Evolutionary conservation across 768 basidiomycete species (phyloP), one percentile per base, ranked within the genome.

Genomic region (Suillus spraguei): DNA sequence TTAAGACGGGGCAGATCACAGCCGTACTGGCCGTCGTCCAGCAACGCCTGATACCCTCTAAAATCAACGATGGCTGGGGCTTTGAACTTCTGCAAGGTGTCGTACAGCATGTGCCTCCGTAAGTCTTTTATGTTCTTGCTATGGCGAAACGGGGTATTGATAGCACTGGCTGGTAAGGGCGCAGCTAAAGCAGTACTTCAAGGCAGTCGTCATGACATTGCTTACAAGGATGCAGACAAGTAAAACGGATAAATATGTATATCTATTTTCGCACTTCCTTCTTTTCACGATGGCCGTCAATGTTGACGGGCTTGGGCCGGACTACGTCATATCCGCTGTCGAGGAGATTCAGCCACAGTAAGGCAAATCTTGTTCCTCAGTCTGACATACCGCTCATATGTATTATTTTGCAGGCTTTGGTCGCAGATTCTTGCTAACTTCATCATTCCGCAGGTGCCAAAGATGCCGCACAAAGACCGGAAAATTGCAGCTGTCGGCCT

Each of bases 231-330:
- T 99, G 80, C 95, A 96, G 68, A 83, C 86, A 24, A 92, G 85
- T 78, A 95, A 95, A 76, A 97, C 95, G 22, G 90, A 95, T 67
- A 91, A 88, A 74, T 98, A 89, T 73, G 87, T 88, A 9, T 92
- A 94, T 73, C 82, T 87, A 56, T 91, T 98, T 72, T 83, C 91
- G 5, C 82, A 85, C 69, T 97, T 97, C 77, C 72, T 96, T 65
- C 77, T 90, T 36, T 92, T 87, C 75, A 79, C 83, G 24, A 85
- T 91, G 77, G 94, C 95, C 16, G 73, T 97, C 67, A 82, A 91
- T 62, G 85, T 87, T 32, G 84, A 87, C 2, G 90, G 88, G 6
- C 78, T 96, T 32, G 85, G 85, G 0, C 92, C 95, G 0, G 92
- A 97, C 70, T 90, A 85, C 67, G 72, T 97, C 55, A 87, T 96